phyloP scores from a whole-genome alignment of 169 alveolate species.

The Babesia ovata region DNA sequence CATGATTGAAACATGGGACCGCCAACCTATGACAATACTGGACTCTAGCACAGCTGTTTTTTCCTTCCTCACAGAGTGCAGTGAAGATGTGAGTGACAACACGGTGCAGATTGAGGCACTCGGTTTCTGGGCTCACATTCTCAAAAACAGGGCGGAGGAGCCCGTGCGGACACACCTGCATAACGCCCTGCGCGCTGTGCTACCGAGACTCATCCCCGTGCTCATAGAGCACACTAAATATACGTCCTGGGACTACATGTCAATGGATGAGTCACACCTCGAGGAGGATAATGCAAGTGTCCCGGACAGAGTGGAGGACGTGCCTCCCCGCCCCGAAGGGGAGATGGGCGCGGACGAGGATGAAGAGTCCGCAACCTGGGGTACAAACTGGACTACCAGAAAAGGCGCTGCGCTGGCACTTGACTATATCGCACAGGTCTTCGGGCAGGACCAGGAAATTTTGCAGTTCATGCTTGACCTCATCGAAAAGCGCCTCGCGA shows the following conservation, averaged over 20 bases:
- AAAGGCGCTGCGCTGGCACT: conserved; percentile 86
- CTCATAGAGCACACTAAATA: conserved; percentile 78
- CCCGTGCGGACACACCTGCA: conserved; percentile 58
- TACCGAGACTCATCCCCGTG: conserved; percentile 68
- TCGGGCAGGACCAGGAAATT: conserved; percentile 75
- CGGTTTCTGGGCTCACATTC: conserved; percentile 80
- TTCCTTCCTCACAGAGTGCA: conserved; percentile 71
- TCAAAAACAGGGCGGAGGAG: conserved; percentile 69
- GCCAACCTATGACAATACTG: conserved; percentile 71
- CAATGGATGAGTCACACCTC: conserved; percentile 86
- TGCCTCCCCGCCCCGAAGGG: conserved; percentile 72
- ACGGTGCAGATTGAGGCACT: conserved; percentile 82
- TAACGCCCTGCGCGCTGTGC: conserved; percentile 43
- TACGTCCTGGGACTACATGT: conserved; percentile 85
- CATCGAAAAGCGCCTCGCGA: conserved; percentile 76
- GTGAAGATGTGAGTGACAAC: conserved; percentile 74
- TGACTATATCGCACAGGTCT: conserved; percentile 77
- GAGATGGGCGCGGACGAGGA: conserved; percentile 69
- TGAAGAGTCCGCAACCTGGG: conserved; percentile 83
- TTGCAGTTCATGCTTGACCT: conserved; percentile 79
- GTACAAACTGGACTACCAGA: conserved; percentile 88
- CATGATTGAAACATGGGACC: conserved; percentile 75
- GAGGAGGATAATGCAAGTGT: conserved; percentile 83
- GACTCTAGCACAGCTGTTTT: conserved; percentile 76
- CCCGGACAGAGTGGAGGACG: conserved; percentile 83